Evolutionary conservation across 1,284 basidiomycete genomes (phyloP), one percentile per base, ranked within the genome.

Genomic region (Boletellus deceptivus): DNA sequence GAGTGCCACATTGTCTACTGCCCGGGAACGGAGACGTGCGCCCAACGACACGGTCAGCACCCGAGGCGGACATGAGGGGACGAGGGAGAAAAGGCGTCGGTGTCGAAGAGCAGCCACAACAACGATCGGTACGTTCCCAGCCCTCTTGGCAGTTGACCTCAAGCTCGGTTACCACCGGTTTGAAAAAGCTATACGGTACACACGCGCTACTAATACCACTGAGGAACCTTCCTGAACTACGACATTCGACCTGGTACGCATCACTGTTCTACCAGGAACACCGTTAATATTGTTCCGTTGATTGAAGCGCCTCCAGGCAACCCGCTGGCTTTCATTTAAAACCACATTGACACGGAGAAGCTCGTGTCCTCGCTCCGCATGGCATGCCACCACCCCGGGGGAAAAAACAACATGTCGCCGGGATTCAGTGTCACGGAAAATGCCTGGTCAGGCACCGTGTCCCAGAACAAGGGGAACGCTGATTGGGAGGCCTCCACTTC

Each of bases 341-440:
- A 91, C 88, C 88, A 91, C 78, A 89, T 85, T 18, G 88, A 90
- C 29, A 91, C 75, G 27, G 88, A 90, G 62, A 88, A 84, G 68
- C 88, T 89, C 27, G 73, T 78, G 11, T 78, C 80, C 70, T 92
- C 88, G 63, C 85, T 86, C 44, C 83, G 78, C 89, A 94, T 91
- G 6, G 87, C 89, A 70, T 95, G 92, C 92, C 92, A 95, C 92
- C 92, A 97, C 20, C 90, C 85, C 1, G 89, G 86, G 22, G 93
- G 93, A 60, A 97, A 84, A 63, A 91, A 88, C 39, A 98, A 71
- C 53, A 94, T 59, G 69, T 97, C 94, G 0, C 94, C 94, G 1
- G 91, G 84, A 42, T 78, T 72, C 1, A 98, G 75, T 1, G 83
- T 83, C 17, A 79, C 79, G 53, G 78, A 77, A 68, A 80, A 74